phyloP scores from a whole-genome alignment of 2,329 filamentous ascomycete genomes.

The Ramichloridium luteum region DNA sequence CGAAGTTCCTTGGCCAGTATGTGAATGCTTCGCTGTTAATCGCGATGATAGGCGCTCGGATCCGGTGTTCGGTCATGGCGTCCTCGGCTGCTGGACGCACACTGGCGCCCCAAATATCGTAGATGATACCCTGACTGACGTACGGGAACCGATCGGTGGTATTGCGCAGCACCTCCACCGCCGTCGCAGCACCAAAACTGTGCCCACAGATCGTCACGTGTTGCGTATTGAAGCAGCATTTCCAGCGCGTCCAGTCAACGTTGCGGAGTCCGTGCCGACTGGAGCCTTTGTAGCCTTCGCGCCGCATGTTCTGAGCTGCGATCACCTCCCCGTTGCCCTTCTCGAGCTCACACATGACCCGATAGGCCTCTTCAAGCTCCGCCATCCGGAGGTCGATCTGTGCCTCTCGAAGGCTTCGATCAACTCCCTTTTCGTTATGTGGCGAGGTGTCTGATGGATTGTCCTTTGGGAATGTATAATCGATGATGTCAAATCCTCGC shows the following conservation, averaged over 20 bases:
- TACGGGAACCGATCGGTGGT: slow-evolving; percentile 41
- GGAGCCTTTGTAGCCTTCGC: slow-evolving; percentile 45
- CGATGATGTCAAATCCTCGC: slow-evolving; percentile 23
- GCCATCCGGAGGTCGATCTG: slow-evolving; percentile 52
- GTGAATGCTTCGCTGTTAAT: slow-evolving; percentile 59
- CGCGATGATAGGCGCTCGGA: slow-evolving; percentile 45
- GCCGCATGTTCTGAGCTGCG: slow-evolving; percentile 41
- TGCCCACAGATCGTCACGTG: slow-evolving; percentile 53
- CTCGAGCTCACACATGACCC: slow-evolving; percentile 44
- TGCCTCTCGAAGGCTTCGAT: slow-evolving; percentile 45
- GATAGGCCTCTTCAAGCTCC: slow-evolving; percentile 52
- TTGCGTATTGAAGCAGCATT: slow-evolving; percentile 41
- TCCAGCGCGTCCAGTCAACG: slow-evolving; percentile 46
- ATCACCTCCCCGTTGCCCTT: slow-evolving; percentile 42
- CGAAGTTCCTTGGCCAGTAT: slow-evolving; percentile 55
- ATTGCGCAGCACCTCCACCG: slow-evolving; percentile 47
- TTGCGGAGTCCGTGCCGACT: slow-evolving; percentile 47
- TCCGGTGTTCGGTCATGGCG: slow-evolving; percentile 30
- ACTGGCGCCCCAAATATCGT: slow-evolving; percentile 52
- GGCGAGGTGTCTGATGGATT: slow-evolving; percentile 37
- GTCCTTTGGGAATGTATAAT: slow-evolving; percentile 51
- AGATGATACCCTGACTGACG: slow-evolving; percentile 51
- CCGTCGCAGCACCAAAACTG: slow-evolving; percentile 54
- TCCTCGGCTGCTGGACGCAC: slow-evolving; percentile 31
- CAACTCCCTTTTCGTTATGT: slow-evolving; percentile 47